These are phyloP conservation scores for Cocos nucifera DNA, from an alignment of 176 grass and related monocot species.

Conservation along the genomic window DNA sequence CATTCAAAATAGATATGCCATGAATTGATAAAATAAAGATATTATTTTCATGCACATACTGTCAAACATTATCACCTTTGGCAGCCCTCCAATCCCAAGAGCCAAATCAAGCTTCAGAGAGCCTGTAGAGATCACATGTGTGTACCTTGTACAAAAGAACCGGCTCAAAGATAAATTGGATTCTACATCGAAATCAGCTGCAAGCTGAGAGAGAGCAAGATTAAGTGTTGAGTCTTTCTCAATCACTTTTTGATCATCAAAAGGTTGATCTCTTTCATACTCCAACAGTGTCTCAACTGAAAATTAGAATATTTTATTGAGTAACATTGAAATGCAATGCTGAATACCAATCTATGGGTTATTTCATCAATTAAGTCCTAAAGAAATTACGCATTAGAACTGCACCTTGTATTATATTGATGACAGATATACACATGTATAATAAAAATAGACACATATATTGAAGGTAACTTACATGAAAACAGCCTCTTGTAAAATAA, in stretches of 20 bases:
- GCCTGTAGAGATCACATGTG: slow-evolving; percentile 62
- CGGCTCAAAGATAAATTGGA: slow-evolving; percentile 64
- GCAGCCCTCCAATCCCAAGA: slow-evolving; percentile 82
- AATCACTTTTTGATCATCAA: slow-evolving; percentile 26
- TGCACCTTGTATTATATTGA: too few relatives aligned
- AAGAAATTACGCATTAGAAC: too few relatives aligned
- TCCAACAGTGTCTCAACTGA: slow-evolving; percentile 71
- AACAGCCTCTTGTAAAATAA: too few relatives aligned
- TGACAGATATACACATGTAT: too few relatives aligned
- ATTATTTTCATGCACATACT: too few relatives aligned
- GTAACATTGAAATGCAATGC: slow-evolving; percentile 6
- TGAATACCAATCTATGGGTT: too few relatives aligned
- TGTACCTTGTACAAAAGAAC: slow-evolving; percentile 43
- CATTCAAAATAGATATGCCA: too few relatives aligned
- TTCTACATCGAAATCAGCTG: slow-evolving; percentile 78
- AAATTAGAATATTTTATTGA: slow-evolving; percentile 32
- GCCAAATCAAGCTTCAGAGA: slow-evolving; percentile 87
- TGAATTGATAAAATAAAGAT: too few relatives aligned
- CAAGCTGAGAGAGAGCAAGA: slow-evolving; percentile 66
- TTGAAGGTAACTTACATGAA: too few relatives aligned
- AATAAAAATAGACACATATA: too few relatives aligned
- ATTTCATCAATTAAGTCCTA: too few relatives aligned
- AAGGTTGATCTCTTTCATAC: slow-evolving; percentile 55
- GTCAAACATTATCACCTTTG: slow-evolving; percentile 45
- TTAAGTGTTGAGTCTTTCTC: slow-evolving; percentile 48